Base-by-base conservation (phyloP, 2,329 filamentous ascomycete species). In the Sclerotinia spermophila region DNA sequence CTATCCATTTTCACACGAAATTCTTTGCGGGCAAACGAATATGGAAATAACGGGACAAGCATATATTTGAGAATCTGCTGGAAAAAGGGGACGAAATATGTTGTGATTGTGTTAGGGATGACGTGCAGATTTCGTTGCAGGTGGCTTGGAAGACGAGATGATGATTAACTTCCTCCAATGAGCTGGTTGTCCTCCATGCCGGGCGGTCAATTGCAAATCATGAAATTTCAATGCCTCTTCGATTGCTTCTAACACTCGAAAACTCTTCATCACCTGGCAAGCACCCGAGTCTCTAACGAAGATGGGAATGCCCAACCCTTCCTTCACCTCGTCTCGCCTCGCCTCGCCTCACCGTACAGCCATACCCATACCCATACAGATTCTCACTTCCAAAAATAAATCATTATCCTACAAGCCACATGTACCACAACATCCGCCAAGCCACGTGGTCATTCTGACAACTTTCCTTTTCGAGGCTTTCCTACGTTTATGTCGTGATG, bases 381-480 rank as follows among this genome's bases (percentile, higher is more conserved):
- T 38, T 59, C 35, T n/a, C 2, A 17, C 33, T 15, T 42, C 33
- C 33, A 60, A n/a, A 42, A 60, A 64, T 51, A 51, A 38, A 17
- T 15, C 13, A 27, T 48, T 38, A 35, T n/a, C 27, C 42, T 64
- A 30, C 44, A 38, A 48, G 44, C 60, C 44, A 64, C 42, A 38
- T 4, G 60, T 48, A 51, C 6, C 30, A 64, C 60, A 64, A 51
- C 44, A 51, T 38, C 44, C 48, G 60, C 60, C 44, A 51, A 64
- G 60, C 60, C 60, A 64, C 60, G 60, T 64, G 60, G 60, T 64
- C 44, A 64, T 64, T 48, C 30, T 51, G 60, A 64, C 44, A 64
- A 27, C 30, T 64, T 64, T 33, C 30, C 60, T 51, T 51, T 38
- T 48, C 30, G 6, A 51, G 44, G 60, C 30, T 48, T 24, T 64